Percentiles rank a stretch among this genome's conserved stretches.
These are phyloP conservation scores for Epichloe bromicola DNA, from an alignment of 2,329 filamentous ascomycete species.

Conservation along the genomic window DNA sequence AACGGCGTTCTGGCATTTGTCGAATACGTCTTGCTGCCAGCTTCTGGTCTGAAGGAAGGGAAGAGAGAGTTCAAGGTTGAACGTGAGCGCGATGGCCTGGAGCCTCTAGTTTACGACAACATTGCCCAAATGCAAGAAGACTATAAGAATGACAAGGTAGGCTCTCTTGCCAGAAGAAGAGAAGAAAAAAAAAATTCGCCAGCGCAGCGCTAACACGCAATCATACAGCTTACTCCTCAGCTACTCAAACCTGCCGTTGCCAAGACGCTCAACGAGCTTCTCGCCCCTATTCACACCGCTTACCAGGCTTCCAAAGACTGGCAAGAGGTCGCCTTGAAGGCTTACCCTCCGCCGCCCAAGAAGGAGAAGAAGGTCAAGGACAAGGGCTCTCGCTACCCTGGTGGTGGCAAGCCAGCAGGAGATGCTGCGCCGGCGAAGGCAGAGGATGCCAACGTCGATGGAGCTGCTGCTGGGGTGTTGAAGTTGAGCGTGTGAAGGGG, in stretches of 20 bases:
- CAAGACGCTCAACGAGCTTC: slow-evolving; percentile 56
- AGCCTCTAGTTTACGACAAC: slow-evolving; percentile 67
- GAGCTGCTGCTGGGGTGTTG: slow-evolving; percentile 1
- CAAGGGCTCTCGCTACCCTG: slow-evolving; percentile 54
- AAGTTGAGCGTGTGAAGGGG: slow-evolving; percentile 4
- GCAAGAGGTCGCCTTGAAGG: slow-evolving; percentile 55
- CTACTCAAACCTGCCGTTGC: slow-evolving; percentile 75
- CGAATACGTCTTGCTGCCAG: slow-evolving; percentile 75
- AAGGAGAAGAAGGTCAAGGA: slow-evolving; percentile 70
- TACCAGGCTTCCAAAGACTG: slow-evolving; percentile 63
- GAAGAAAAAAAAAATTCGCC: fast-evolving
- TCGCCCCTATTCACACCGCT: slow-evolving; percentile 64
- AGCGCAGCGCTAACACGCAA: not conserved
- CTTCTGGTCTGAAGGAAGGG: slow-evolving; percentile 45
- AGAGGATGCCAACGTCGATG: slow-evolving; percentile 1
- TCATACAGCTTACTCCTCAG: slow-evolving; percentile 59
- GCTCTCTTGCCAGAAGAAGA: not conserved
- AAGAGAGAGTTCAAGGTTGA: slow-evolving; percentile 55
- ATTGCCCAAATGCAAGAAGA: slow-evolving; percentile 67
- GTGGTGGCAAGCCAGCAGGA: slow-evolving; percentile 11
- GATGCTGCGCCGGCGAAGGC: not conserved
- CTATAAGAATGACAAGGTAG: slow-evolving; percentile 65
- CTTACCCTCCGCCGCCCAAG: slow-evolving; percentile 64
- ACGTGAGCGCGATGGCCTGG: slow-evolving; percentile 47
- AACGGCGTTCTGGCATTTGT: slow-evolving; percentile 83